Percentiles rank a stretch among this genome's conserved stretches.
Evolutionary conservation across 768 basidiomycete genomes (phyloP).

Genomic region (Suillus tomentosus): DNA sequence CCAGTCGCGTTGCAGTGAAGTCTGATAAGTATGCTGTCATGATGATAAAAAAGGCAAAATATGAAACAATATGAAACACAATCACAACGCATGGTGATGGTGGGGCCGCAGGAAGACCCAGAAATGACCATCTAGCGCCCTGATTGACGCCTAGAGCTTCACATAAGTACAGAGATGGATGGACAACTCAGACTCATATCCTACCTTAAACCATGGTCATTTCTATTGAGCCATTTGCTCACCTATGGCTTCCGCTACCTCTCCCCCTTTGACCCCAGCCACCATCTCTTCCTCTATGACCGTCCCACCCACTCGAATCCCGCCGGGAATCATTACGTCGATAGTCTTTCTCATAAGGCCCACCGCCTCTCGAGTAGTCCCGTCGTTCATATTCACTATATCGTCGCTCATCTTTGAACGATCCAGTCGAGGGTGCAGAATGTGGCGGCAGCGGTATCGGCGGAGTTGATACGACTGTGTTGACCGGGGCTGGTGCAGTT

Average conservation of each 20-base stretch:
- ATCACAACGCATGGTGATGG: background rate
- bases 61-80: background rate
- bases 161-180: background rate
- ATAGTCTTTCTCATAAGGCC: constrained; percentile 17
- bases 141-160: background rate
- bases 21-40: background rate
- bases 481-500: background rate
- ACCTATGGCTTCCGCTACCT: background rate
- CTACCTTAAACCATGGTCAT: background rate
- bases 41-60: background rate
- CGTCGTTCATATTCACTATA: constrained; percentile 11
- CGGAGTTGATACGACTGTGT: constrained; percentile 13
- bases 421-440: constrained; percentile 21
- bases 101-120: background rate
- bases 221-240: background rate
- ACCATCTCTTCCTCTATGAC: constrained; percentile 13
- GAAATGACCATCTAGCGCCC: background rate
- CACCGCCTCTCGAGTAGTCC: constrained; percentile 8
- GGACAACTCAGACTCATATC: background rate
- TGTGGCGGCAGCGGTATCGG: constrained; percentile 19
- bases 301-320: constrained; percentile 14
- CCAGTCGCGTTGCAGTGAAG: background rate
- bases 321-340: constrained; percentile 25
- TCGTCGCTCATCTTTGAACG: constrained; percentile 22
- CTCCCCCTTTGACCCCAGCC: constrained; percentile 15